Base-by-base conservation (phyloP, 176 grass and related monocot species). In the Stipa capillata region DNA sequence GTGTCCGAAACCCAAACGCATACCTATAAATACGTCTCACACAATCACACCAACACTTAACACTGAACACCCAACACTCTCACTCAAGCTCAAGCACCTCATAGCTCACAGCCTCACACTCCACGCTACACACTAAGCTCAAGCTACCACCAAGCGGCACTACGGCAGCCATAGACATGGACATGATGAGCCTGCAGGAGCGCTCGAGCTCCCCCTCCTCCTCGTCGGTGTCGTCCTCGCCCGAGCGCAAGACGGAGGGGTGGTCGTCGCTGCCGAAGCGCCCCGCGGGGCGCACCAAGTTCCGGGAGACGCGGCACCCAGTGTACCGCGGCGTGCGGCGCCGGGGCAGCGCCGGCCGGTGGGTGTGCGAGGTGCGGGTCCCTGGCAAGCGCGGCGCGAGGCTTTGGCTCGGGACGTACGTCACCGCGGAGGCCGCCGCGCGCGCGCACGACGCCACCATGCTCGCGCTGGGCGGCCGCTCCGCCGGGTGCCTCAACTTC, bases 311-410 rank as follows among this genome's bases (percentile, higher is more conserved):
- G 29, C 71, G 94, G 21, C 94, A 97, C 82, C 94, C 91, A 8
- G 80, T 97, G 60, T 97, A 78, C 74, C 88, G 86, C 65, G 91
- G 94, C 64, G 94, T 97, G 78, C 88, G 94, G 3, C 79, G 79
- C 1, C 74, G 94, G 1, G 88, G 83, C n/a, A 17, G 16, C 40
- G 83, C 82, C 0, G 57, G 79, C 2, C 76, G 86, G 34, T 97
- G 90, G 94, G 94, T 93, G 27, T 93, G 90, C 73, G 94, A 97
- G 77, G 90, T 93, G 43, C 91, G 90, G 24, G 89, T 93, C 32
- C 94, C 87, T 0, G 81, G 82, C 15, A 80, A 84, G 23, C 86
- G 86, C 41, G 88, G 88, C 28, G 66, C 51, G 5, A 34, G 94
- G 18, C 88, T 97, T 25, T 97, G 89, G 94, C 87, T 97, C 2